Conservation (phyloP, 495 filamentous ascomycete species). For the Haplographium delicatum region DNA sequence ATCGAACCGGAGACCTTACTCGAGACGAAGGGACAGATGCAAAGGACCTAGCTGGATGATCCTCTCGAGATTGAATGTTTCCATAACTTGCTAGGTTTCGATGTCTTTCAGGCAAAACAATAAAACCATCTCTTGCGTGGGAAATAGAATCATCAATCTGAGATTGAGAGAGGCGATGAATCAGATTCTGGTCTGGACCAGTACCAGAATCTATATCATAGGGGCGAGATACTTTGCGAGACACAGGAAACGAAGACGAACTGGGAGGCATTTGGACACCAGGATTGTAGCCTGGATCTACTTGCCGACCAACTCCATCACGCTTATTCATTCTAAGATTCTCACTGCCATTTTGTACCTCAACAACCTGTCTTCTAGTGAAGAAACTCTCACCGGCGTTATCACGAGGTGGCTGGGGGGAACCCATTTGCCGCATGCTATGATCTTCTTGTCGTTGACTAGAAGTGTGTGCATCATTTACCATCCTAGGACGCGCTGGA, state of each 20-base stretch:
- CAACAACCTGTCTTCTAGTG: not conserved
- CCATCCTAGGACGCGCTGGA: constrained; percentile 12
- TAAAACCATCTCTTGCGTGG: constrained; percentile 4
- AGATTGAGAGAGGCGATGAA: constrained; percentile 24
- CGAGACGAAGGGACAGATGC: constrained; percentile 4
- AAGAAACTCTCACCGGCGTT: constrained; percentile 6
- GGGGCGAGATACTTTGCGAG: constrained; percentile 13
- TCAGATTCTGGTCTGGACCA: constrained; percentile 13
- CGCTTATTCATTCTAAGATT: not conserved
- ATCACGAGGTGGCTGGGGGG: constrained; percentile 2
- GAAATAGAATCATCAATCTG: constrained; percentile 14
- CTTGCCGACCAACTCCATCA: constrained; percentile 7
- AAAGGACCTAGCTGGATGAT: constrained; percentile 17
- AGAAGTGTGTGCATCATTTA: not conserved
- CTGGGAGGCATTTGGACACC: constrained; percentile 1
- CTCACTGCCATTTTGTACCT: not conserved
- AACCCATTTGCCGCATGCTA: constrained; percentile 6
- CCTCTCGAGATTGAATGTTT: constrained; percentile 5
- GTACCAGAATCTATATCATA: constrained; percentile 14
- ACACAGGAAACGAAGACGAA: constrained; percentile 10
- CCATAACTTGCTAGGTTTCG: constrained; percentile 3
- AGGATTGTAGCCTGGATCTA: constrained; percentile 4
- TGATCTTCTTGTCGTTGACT: not conserved
- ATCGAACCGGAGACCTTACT: constrained; percentile 21
- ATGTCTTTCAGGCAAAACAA: not conserved